Base-by-base conservation (phyloP, 805 yeast genomes). In the Candida hungchunana region DNA sequence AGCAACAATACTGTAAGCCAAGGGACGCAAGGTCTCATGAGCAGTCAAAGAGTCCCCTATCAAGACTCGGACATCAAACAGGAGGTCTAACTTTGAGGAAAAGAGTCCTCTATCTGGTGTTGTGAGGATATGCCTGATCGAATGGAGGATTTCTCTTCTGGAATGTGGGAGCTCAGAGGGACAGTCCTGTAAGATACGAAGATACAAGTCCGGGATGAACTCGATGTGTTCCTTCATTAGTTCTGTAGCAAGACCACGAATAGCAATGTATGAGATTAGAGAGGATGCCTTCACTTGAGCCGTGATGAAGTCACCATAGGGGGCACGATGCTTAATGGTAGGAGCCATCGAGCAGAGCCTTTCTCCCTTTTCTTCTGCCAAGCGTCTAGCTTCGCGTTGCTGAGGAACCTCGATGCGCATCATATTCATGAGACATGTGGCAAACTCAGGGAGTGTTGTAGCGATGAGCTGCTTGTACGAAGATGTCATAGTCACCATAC, bases 271-370 rank as follows among this genome's bases (percentile, higher is more conserved):
- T 0, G 97, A 97, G 51, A 93, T 64, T 50, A 93, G 90, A 1
- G 96, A 87, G 27, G 96, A 90, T 2, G 97, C 95, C 58, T 93
- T 93, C 26, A 94, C 96, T 60, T 93, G 99, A 18, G 96, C 88
- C 18, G 86, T 64, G 12, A 90, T 79, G 51, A 93, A 86, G 50
- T 93, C 97, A 41, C 93, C 83, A 60, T 81, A 93, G 0, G 83
- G 80, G 8, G 77, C 66, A 46, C 96, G 71, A 51, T 88, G 86
- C 37, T 71, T 75, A 45, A 93, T 82, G 6, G 73, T 72, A 1
- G 89, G 81, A 4, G 94, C 74, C 17, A 89, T 82, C 0, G 85
- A 73, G 0, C 88, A 80, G 35, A 77, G 77, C 21, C 75, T 64
- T 32, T 73, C 69, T 11, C 82, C 81, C 26, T 69, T 66, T 6